phyloP scores from a whole-genome alignment of 345 rosid species.

The Raphanus sativus region DNA sequence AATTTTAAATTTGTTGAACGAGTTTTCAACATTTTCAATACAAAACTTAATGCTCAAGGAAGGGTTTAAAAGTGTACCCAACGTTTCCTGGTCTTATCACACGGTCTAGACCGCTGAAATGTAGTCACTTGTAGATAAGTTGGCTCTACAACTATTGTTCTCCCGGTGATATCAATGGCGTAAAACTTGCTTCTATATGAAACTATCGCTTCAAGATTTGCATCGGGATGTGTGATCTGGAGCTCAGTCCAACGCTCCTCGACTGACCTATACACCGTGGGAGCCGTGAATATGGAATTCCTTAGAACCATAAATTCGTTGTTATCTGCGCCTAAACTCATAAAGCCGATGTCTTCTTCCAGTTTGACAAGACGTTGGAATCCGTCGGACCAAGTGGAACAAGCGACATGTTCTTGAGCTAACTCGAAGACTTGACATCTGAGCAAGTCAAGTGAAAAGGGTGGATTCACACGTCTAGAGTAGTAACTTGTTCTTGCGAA shows the following conservation, averaged over 20 bases:
- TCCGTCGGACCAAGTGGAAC: neutral
- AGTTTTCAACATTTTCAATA: neutral
- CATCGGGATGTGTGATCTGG: neutral
- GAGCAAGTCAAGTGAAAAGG: conserved; percentile 17
- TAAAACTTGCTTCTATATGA: conserved; percentile 22
- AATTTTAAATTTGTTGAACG: too few relatives aligned
- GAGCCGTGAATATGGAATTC: neutral
- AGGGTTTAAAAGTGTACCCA: conserved; percentile 12
- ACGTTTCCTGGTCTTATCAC: conserved; percentile 17
- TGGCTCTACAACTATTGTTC: conserved; percentile 24
- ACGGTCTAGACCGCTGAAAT: conserved; percentile 20
- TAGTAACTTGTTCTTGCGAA: neutral
- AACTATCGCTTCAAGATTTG: neutral
- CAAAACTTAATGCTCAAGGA: neutral
- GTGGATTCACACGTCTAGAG: neutral
- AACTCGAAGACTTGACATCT: conserved; percentile 13
- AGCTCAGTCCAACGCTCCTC: conserved; percentile 24
- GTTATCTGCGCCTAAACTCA: neutral
- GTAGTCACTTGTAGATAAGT: neutral
- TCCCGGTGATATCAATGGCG: conserved; percentile 1
- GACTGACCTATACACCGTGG: conserved; percentile 10
- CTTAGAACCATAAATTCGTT: conserved; percentile 7
- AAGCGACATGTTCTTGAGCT: conserved; percentile 26
- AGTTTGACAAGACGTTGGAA: too few relatives aligned
- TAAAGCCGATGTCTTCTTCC: neutral